Evolutionary conservation across 768 basidiomycete genomes (phyloP).

Genomic region (Tricholoma hemisulphureum): DNA sequence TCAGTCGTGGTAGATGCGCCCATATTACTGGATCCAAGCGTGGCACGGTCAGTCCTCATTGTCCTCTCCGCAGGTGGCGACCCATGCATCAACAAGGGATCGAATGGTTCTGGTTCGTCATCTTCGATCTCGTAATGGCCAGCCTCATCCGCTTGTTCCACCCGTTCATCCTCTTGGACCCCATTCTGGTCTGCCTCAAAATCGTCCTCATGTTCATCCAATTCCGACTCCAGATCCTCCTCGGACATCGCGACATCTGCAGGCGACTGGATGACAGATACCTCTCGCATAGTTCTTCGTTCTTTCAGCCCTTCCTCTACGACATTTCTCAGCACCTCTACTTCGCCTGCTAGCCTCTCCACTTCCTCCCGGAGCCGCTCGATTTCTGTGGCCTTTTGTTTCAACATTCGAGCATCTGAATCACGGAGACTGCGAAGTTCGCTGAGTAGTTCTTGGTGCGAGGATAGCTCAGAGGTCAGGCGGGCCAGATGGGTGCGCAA

Average conservation of each 20-base stretch:
- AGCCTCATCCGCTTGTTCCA: constrained; percentile 14
- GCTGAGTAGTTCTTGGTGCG: constrained; percentile 67
- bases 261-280: constrained; percentile 21
- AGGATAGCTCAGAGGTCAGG: constrained; percentile 74
- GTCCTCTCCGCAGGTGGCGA: constrained; percentile 43
- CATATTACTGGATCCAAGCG: constrained; percentile 41
- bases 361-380: constrained; percentile 70
- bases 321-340: constrained; percentile 80
- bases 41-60: constrained; percentile 54
- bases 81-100: constrained; percentile 31
- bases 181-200: constrained; percentile 4
- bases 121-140: constrained; percentile 28
- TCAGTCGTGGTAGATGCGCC: constrained; percentile 18
- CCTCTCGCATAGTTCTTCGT: constrained; percentile 55
- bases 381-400: constrained; percentile 66
- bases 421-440: constrained; percentile 66
- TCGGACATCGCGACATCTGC: constrained; percentile 36
- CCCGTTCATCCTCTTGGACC: constrained; percentile 18
- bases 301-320: constrained; percentile 87
- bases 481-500: constrained; percentile 74
- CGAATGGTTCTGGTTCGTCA: constrained; percentile 36
- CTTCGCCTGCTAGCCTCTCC: constrained; percentile 78
- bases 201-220: constrained; percentile 12
- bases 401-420: constrained; percentile 53
- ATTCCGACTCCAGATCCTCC: constrained; percentile 31